A percentile compares a stretch with the other conserved stretches of the same genome.
These are phyloP conservation scores for Schizochytrium sp. DNA, from an alignment of 108 stramenopile species.

Conservation along the genomic window DNA sequence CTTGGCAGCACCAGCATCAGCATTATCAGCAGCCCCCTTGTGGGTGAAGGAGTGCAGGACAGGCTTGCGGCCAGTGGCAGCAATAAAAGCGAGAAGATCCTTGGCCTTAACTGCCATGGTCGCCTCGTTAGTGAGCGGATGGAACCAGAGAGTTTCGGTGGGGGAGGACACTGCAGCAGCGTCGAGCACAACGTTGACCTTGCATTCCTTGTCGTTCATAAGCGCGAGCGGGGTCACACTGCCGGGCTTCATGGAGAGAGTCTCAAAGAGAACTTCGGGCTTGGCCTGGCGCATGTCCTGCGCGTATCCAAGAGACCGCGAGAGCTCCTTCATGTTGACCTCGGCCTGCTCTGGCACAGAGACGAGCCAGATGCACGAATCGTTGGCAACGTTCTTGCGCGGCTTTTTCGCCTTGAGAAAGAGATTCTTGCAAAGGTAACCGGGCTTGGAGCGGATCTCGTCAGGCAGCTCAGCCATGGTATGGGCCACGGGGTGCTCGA, in stretches of 20 bases:
- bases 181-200: constrained; percentile 19
- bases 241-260: background rate
- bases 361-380: constrained; percentile 19
- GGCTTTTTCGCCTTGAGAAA: constrained; percentile 22
- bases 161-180: background rate
- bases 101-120: background rate
- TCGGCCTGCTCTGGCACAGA: background rate
- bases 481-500: background rate
- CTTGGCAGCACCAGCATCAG: background rate
- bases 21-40: background rate
- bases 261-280: background rate
- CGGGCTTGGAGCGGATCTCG: background rate
- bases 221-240: constrained; percentile 22
- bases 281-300: background rate
- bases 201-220: constrained; percentile 17
- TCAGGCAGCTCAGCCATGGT: constrained; percentile 13
- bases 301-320: background rate
- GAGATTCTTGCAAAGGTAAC: constrained; percentile 18
- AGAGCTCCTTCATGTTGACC: constrained; percentile 8
- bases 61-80: background rate
- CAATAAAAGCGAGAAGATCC: background rate
- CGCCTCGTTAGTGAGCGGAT: constrained; percentile 26
- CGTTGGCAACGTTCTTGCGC: background rate
- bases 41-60: background rate
- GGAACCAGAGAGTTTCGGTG: background rate